Percentiles rank a stretch among this genome's conserved stretches.
Evolutionary conservation across 129 eudicot species (phyloP).

Genomic region (Apium graveolens): DNA sequence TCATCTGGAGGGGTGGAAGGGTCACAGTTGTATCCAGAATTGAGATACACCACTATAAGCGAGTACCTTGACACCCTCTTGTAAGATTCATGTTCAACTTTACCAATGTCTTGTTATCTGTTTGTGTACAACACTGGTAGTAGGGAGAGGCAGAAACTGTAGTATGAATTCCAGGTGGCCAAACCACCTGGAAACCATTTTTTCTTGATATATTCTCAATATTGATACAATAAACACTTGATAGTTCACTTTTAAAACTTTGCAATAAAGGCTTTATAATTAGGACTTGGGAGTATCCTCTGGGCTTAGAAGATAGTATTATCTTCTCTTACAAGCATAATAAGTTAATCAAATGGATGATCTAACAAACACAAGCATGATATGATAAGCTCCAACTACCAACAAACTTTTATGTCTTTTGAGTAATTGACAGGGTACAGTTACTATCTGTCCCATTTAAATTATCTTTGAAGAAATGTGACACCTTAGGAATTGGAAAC

Average conservation of each 20-base stretch:
- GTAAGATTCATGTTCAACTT: background rate
- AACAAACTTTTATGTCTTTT: no score
- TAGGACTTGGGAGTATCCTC: no score
- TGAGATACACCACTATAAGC: constrained; percentile 61
- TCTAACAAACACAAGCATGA: no score
- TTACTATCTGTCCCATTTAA: no score
- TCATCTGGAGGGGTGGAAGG: constrained; percentile 68
- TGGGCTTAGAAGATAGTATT: background rate
- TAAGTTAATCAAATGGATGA: background rate
- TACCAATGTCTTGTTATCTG: background rate
- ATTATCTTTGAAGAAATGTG: no score
- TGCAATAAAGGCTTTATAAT: background rate
- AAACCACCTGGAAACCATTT: background rate
- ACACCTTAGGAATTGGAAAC: no score
- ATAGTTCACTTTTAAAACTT: background rate
- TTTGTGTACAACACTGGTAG: background rate
- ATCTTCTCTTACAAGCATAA: background rate
- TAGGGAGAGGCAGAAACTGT: background rate
- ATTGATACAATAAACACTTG: background rate
- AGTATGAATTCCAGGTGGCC: background rate
- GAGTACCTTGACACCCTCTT: constrained; percentile 51
- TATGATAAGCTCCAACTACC: no score
- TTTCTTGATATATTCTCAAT: no score
- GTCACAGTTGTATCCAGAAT: constrained; percentile 52
- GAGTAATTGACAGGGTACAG: no score